Percentiles rank a stretch among this genome's conserved stretches.
phyloP scores from a whole-genome alignment of 768 basidiomycete species.

The Kwoniella bestiolae region DNA sequence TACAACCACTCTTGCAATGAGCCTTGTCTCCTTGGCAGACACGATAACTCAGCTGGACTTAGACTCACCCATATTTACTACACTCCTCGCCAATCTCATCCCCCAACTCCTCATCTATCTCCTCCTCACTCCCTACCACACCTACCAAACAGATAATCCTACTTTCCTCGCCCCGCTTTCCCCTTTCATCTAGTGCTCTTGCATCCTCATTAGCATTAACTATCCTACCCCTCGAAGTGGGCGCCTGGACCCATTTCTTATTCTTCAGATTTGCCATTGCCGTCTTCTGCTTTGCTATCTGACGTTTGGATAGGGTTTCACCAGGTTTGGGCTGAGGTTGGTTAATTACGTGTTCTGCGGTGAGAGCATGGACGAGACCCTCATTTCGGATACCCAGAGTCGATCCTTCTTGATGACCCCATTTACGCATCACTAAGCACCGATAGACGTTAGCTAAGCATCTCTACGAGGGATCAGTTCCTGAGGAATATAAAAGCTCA shows the following conservation, averaged over 20 bases:
- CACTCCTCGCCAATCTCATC: conserved; percentile 72
- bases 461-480: background rate
- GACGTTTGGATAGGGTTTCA: conserved; percentile 50
- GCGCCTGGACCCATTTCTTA: conserved; percentile 56
- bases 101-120: conserved; percentile 79
- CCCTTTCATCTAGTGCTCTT: conserved; percentile 73
- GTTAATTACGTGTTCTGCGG: conserved; percentile 68
- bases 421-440: conserved; percentile 79
- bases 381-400: conserved; percentile 82
- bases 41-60: background rate
- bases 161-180: conserved; percentile 84
- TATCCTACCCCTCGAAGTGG: conserved; percentile 77
- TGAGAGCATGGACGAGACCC: conserved; percentile 86
- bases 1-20: conserved; percentile 62
- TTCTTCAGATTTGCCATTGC: conserved; percentile 43
- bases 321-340: conserved; percentile 59
- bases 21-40: background rate
- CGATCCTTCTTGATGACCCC: conserved; percentile 93
- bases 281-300: conserved; percentile 56
- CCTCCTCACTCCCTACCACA: conserved; percentile 77
- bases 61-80: conserved; percentile 50
- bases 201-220: conserved; percentile 87
- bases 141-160: conserved; percentile 87
- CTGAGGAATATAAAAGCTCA: conserved; percentile 25
- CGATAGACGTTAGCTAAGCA: conserved; percentile 16